Evolutionary conservation across 2,329 filamentous ascomycete genomes (phyloP).

Genomic region (Hysterium pulicare): DNA sequence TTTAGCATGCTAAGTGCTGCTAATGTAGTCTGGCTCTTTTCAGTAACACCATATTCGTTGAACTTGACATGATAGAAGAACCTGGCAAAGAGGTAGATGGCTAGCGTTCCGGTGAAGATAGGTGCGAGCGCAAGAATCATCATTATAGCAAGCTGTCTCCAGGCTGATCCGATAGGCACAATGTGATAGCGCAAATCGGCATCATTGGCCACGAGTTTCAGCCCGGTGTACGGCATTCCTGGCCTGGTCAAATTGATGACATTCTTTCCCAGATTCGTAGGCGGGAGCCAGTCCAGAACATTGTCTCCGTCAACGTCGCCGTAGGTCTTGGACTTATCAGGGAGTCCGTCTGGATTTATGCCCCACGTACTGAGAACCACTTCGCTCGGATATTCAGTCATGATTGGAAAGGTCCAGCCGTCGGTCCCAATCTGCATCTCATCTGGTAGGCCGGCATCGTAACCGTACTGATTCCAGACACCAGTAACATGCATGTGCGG

Average conservation of each 20-base stretch:
- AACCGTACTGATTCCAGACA: constrained; percentile 62
- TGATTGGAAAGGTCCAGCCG: constrained; percentile 59
- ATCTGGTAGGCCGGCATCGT: constrained; percentile 57
- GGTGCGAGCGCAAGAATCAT: constrained; percentile 55
- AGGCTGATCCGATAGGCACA: constrained; percentile 53
- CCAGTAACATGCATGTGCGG: constrained; percentile 63
- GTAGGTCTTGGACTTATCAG: constrained; percentile 57
- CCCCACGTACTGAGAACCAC: constrained; percentile 66
- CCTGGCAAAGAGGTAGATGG: constrained; percentile 57
- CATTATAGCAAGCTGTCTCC: constrained; percentile 53
- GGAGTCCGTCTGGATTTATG: constrained; percentile 60
- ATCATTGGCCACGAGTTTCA: constrained; percentile 56
- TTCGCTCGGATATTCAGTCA: constrained; percentile 61
- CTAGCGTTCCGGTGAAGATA: constrained; percentile 47
- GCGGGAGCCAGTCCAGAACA: constrained; percentile 60
- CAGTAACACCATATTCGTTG: constrained; percentile 55
- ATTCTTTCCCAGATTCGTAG: constrained; percentile 53
- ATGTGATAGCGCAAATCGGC: constrained; percentile 51
- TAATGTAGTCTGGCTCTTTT: constrained; percentile 39
- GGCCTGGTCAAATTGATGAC: constrained; percentile 60
- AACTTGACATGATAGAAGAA: constrained; percentile 64
- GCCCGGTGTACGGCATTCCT: constrained; percentile 54
- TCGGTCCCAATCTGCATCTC: constrained; percentile 47
- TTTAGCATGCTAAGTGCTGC: constrained; percentile 6
- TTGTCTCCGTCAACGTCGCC: constrained; percentile 61